Base-by-base conservation (phyloP, 352 stramenopile genomes). In the Saprolegnia diclina region DNA sequence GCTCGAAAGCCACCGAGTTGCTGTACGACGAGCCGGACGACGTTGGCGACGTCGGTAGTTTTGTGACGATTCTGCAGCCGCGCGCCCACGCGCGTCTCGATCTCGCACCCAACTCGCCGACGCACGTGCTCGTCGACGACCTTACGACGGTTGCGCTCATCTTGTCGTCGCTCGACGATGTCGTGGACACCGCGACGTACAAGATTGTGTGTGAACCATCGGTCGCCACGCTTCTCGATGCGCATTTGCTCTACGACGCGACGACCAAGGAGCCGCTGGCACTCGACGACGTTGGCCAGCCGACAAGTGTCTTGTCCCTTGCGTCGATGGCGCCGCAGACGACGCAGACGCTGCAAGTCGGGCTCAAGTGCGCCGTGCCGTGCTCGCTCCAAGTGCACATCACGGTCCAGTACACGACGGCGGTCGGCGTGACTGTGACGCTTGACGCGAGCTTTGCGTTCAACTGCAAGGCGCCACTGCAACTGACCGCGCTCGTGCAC, bases 1-100 rank as follows among this genome's bases (percentile, higher is more conserved):
- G 85, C 16, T 77, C 81, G 55, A 35, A 35, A 35, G 89, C 90
- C 55, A 83, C 86, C 1, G 91, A 90, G 78, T 91, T 92, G 22
- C 57, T 65, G 4, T 35, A 65, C 45, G 22, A 53, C 19, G 62
- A 68, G 46, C 46, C 22, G 26, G 62, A 67, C 50, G 57, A 52
- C 45, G 57, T n/a, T 18, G 9, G 57, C 32, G 26, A 52, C 32
- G 37, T 38, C 40, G 56, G 56, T 14, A 24, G 32, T 0, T 46
- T 56, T 14, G 26, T 68, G 5, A 21, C 46, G 16, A 46, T 68
- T 21, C 16, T 57, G n/a, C 62, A 68, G 45, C 62, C 62, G 11
- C 11, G 22, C 1, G 62, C 62, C 9, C 45, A 46, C 50, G 62
- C 62, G 32, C 35, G 22, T 1, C 13, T 68, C 18, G 62, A 57